Base-by-base conservation (phyloP, 192 early-diverging fungal genomes). In the Coemansia sp. region DNA sequence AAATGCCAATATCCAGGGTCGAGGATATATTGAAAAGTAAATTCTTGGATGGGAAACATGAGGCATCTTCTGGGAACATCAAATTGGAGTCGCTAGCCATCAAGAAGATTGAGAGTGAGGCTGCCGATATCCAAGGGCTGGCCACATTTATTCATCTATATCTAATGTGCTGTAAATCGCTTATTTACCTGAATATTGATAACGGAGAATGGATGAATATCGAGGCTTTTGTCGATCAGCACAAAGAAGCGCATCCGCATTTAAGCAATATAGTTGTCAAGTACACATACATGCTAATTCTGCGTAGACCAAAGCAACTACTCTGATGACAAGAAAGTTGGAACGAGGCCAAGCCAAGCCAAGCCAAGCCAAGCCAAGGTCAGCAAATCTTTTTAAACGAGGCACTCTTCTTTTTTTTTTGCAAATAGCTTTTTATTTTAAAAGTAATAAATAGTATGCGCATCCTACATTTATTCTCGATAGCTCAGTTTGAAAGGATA, bases 401-500 rank as follows among this genome's bases (percentile, higher is more conserved):
- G n/a, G n/a, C n/a, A n/a, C n/a, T n/a, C n/a, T n/a, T n/a, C n/a
- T n/a, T n/a, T n/a, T n/a, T n/a, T n/a, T n/a, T n/a, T n/a, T n/a
- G n/a, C n/a, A n/a, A n/a, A n/a, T n/a, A n/a, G n/a, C n/a, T n/a
- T n/a, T n/a, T n/a, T n/a, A n/a, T n/a, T n/a, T n/a, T n/a, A n/a
- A n/a, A n/a, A n/a, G n/a, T n/a, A n/a, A n/a, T n/a, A n/a, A n/a
- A n/a, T n/a, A n/a, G n/a, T n/a, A n/a, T n/a, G n/a, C n/a, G n/a
- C n/a, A n/a, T n/a, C 24, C 49, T 11, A 22, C 6, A 23, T 8
- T 19, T 23, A 7, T 51, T 51, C 3, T 23, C 9, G 0, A 18
- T 14, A 48, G 16, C 22, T 47, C 13, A 42, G 39, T 25, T 28
- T 32, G 49, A 20, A 7, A 75, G 61, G 20, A 67, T 27, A 8